phyloP scores from a whole-genome alignment of 1,139 yeast genomes.

The Diutina scorzettiae region DNA sequence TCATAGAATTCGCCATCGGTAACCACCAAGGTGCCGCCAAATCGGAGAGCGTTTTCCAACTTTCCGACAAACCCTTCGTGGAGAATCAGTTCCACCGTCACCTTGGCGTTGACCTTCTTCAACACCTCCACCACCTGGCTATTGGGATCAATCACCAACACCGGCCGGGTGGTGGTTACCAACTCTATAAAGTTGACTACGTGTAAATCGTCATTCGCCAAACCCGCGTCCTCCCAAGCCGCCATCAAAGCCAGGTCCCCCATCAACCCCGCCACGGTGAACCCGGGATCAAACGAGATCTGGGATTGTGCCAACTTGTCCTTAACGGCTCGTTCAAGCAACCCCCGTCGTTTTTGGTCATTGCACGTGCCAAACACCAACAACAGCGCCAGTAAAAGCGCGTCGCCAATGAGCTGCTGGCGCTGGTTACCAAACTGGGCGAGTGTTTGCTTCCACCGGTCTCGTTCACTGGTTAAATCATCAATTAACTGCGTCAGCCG shows the following conservation, averaged over 20 bases:
- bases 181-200: background rate
- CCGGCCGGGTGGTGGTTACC: background rate
- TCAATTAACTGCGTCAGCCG: slow-evolving; percentile 56
- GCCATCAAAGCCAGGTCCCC: background rate
- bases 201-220: slow-evolving; percentile 1
- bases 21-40: background rate
- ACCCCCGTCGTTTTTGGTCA: slow-evolving; percentile 40
- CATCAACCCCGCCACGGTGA: background rate
- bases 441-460: slow-evolving; percentile 63
- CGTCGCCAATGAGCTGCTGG: slow-evolving; percentile 48
- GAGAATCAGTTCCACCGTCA: background rate
- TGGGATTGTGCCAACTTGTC: slow-evolving; percentile 21
- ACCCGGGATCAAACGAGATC: slow-evolving; percentile 15
- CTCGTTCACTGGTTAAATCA: slow-evolving; percentile 53
- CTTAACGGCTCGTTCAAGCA: slow-evolving; percentile 30
- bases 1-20: slow-evolving; percentile 1
- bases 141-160: background rate
- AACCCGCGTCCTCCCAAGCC: background rate
- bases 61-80: background rate
- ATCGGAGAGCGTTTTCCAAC: slow-evolving; percentile 1
- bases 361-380: slow-evolving; percentile 49
- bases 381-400: slow-evolving; percentile 51
- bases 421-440: slow-evolving; percentile 36
- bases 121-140: background rate
- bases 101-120: background rate